Evolutionary conservation across 2,329 filamentous ascomycete genomes (phyloP), one percentile per base, ranked within the genome.

Genomic region (Pleoardoris graminearum): DNA sequence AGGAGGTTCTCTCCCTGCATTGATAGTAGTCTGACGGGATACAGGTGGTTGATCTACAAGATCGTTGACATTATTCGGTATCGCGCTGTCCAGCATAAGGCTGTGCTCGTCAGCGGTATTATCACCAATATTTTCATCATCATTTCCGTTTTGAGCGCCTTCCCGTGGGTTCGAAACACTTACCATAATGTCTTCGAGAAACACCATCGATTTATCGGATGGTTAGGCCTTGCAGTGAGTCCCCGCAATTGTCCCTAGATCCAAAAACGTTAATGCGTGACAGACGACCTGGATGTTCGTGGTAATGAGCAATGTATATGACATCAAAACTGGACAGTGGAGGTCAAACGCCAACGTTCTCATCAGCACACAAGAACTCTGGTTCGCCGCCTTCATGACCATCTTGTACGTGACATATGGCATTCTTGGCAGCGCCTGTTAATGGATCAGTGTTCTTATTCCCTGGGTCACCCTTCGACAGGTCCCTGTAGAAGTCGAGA

Each of bases 301-400:
- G 2, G 46, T 71, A 22, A 60, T 69, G 62, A 63, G 69, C 8
- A 68, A 72, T 44, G 51, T 54, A 23, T 72, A 72, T 51, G 68
- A 72, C 49, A 68, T 72, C 54, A 72, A 71, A 49, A 52, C 47
- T 22, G 68, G 69, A 6, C 39, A 66, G 56, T 72, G 68, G 68
- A 58, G 61, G 33, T 29, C 59, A 27, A 53, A 68, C 38, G 35
- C 67, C 1, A 50, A 72, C 50, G 57, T 55, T 7, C 50, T 72
- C n/a, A 58, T 72, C 38, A 69, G 62, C 46, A 56, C 60, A 7
- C 69, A 72, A 55, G 69, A 72, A 35, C 59, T 72, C 0, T 72
- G 68, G 68, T 72, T 72, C 33, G 68, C 69, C 7, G 59, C 68
- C 1, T 71, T 71, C 49, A 72, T 72, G 69, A 72, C 69, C 4